Evolutionary conservation across 1,284 basidiomycete species (phyloP).

Genomic region (Microstroma glucosiphilum): DNA sequence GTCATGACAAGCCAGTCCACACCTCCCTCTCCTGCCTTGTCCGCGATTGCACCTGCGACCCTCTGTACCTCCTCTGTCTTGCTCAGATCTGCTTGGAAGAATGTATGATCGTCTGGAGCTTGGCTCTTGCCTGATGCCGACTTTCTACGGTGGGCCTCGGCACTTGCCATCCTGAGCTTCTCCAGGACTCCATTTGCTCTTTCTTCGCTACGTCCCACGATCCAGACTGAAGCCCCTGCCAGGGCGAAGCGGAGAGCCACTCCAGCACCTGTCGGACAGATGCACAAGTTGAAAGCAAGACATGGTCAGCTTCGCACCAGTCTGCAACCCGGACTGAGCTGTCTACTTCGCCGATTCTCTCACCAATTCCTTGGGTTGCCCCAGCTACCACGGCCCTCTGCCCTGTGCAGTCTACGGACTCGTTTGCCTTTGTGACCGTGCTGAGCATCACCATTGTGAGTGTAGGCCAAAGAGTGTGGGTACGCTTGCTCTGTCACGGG

Average conservation of each 20-base stretch:
- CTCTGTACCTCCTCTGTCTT: constrained; percentile 32
- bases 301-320: background rate
- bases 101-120: constrained; percentile 31
- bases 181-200: constrained; percentile 41
- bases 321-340: background rate
- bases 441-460: constrained; percentile 11
- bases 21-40: constrained; percentile 31
- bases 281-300: background rate
- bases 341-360: constrained; percentile 10
- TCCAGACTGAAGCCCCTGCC: constrained; percentile 48
- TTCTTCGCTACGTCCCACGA: constrained; percentile 49
- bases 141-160: constrained; percentile 20
- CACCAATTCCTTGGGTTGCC: constrained; percentile 43
- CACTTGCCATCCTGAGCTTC: constrained; percentile 26
- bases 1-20: constrained; percentile 51
- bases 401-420: constrained; percentile 14
- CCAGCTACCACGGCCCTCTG: constrained; percentile 31
- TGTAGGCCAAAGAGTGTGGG: too few species aligned
- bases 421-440: constrained; percentile 17
- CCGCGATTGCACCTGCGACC: constrained; percentile 29
- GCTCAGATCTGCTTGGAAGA: constrained; percentile 51
- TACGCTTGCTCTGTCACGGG: too few species aligned
- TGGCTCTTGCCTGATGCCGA: constrained; percentile 8
- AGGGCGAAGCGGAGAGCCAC: constrained; percentile 40
- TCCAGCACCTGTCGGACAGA: constrained; percentile 7